A percentile compares a stretch with the other conserved stretches of the same genome.
These are phyloP conservation scores for Stentor coeruleus DNA, from an alignment of 73 alveolate species.

Conservation along the genomic window DNA sequence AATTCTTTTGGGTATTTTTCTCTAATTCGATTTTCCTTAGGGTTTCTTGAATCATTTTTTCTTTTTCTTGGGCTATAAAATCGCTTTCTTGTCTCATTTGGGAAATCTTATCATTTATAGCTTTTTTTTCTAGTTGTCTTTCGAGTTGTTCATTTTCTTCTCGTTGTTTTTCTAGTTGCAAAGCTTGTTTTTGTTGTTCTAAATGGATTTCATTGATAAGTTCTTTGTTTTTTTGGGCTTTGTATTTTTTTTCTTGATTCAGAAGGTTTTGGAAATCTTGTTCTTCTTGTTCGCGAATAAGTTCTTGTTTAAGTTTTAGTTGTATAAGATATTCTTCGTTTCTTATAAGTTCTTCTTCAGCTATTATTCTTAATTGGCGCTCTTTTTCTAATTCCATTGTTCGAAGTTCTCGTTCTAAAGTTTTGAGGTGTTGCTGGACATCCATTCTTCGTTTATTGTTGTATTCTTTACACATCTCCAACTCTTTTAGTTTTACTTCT, in stretches of 20 bases:
- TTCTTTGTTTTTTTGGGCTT: slow-evolving; percentile 19
- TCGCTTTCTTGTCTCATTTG: slow-evolving; percentile 20
- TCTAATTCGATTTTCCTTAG: slow-evolving; percentile 22
- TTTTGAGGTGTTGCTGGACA: slow-evolving; percentile 31
- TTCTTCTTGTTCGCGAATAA: slow-evolving; percentile 13
- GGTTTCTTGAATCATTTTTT: slow-evolving; percentile 19
- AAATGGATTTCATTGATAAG: background rate
- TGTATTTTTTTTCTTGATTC: slow-evolving; percentile 9
- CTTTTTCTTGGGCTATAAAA: background rate
- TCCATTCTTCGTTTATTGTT: slow-evolving; percentile 42
- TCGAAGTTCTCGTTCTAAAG: slow-evolving; percentile 41
- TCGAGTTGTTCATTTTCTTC: background rate
- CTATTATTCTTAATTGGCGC: slow-evolving; percentile 40
- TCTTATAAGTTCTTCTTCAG: slow-evolving; percentile 44
- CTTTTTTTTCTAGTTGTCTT: slow-evolving; percentile 19
- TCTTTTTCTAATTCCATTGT: slow-evolving; percentile 40
- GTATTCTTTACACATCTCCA: slow-evolving; percentile 3
- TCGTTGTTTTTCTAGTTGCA: slow-evolving; percentile 26
- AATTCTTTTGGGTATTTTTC: background rate
- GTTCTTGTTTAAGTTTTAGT: slow-evolving; percentile 20
- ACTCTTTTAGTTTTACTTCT: slow-evolving; percentile 26
- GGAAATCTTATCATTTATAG: slow-evolving; percentile 28
- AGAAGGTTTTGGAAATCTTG: background rate
- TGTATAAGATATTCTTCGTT: slow-evolving; percentile 34
- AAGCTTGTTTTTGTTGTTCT: slow-evolving; percentile 33